Base-by-base conservation (phyloP, 805 yeast species). In the Kluyveromyces starmeri region DNA sequence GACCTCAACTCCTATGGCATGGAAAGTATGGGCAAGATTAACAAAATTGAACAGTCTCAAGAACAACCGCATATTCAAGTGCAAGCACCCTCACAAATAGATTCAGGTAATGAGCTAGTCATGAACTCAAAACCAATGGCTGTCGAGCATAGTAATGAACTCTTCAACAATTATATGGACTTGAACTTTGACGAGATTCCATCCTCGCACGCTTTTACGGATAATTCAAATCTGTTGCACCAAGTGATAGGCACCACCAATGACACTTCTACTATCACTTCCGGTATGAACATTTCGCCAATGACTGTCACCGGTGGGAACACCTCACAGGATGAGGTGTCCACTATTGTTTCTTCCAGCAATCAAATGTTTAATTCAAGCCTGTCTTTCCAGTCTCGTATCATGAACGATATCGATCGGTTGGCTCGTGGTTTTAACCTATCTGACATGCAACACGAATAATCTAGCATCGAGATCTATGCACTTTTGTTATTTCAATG, bases 161-260 rank as follows among this genome's bases (percentile, higher is more conserved):
- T 31, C 19, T 46, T 34, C 42, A 37, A 37, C 19, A 38, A 48
- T 40, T 48, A 45, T 31, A 40, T 44, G 35, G 55, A 51, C 18
- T 48, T 53, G 28, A 53, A 50, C 34, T 44, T 50, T 27, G 54
- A 45, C 15, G 47, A 48, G 33, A 42, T 49, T n/a, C 40, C 25
- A 3, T n/a, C 26, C 14, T 30, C 33, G 3, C 33, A 30, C n/a
- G 20, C 22, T 9, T 30, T 30, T 20, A 30, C 20, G 12, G 33
- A 30, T 20, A 14, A 19, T 17, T 18, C 26, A 2, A 30, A 20
- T 12, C 13, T 30, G 13, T 30, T 30, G 26, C 33, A 30, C 15
- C 33, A 30, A 19, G 25, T 30, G 11, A 13, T 30, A 11, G 15
- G 7, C 13, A 16, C 26, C 10, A 34, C 37, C 11, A 36, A 38